These are phyloP conservation scores for Leptographium wingfieldii DNA, from an alignment of 2,329 filamentous ascomycete genomes.

Conservation along the genomic window DNA sequence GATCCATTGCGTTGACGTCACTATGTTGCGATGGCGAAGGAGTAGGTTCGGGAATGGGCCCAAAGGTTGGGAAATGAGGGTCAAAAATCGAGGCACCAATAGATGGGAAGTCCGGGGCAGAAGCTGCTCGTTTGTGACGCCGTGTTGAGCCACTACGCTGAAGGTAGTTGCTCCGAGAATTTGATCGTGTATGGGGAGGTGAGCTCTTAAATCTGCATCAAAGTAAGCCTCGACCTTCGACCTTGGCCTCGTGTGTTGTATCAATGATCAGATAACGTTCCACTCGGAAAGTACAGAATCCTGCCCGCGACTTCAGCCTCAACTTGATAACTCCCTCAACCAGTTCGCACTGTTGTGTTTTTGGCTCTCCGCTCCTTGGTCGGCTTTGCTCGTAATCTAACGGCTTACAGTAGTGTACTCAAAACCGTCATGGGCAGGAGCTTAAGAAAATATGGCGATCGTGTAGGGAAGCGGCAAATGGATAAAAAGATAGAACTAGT, in stretches of 20 bases:
- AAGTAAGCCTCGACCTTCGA: background rate
- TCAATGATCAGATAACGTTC: background rate
- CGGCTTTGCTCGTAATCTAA: no score
- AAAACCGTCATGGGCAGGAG: no score
- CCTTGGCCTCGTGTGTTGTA: background rate
- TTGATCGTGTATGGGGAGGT: background rate
- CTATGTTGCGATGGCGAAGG: constrained; percentile 15
- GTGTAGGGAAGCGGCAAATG: no score
- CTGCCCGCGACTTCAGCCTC: no score
- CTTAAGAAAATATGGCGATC: no score
- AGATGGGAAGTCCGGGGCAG: constrained; percentile 32
- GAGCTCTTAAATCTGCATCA: constrained; percentile 2
- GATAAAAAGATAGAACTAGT: no score
- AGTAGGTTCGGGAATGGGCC: constrained; percentile 16
- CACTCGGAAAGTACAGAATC: background rate
- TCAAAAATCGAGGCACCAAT: constrained; percentile 13
- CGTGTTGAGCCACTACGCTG: constrained; percentile 16
- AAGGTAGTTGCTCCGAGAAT: constrained; percentile 4
- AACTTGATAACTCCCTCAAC: background rate
- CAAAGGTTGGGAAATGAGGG: constrained; percentile 12
- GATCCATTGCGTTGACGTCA: constrained; percentile 12
- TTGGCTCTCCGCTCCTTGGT: no score
- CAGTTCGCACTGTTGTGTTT: no score
- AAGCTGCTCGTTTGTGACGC: constrained; percentile 36
- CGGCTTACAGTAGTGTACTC: no score